phyloP scores from a whole-genome alignment of 345 rosid species.

The Melastoma malabathricum region DNA sequence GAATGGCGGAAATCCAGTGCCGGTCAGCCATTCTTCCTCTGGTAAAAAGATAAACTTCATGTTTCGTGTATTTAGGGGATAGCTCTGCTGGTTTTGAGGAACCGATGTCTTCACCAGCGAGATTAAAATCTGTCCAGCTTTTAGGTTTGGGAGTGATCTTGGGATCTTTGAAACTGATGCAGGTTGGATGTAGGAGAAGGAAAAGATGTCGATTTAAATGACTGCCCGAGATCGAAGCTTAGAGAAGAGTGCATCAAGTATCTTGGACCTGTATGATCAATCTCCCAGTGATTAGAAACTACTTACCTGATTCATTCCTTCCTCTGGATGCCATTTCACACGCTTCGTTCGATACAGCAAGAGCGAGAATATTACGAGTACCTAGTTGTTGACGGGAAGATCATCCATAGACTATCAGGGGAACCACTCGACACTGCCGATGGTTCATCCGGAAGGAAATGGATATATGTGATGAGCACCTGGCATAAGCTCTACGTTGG shows the following conservation, averaged over 20 bases:
- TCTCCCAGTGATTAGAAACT: background rate
- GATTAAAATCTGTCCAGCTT: background rate
- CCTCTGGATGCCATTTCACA: slow-evolving; percentile 1
- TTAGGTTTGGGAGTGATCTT: background rate
- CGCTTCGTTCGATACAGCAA: slow-evolving; percentile 12
- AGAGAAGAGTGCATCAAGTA: slow-evolving; percentile 23
- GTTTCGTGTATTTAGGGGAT: background rate
- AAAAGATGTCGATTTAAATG: slow-evolving; percentile 17
- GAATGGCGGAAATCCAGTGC: slow-evolving; percentile 18
- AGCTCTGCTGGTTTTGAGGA: background rate
- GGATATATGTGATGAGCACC: slow-evolving; percentile 27
- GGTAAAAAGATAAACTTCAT: slow-evolving; percentile 8
- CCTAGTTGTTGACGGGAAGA: slow-evolving; percentile 9
- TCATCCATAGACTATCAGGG: slow-evolving; percentile 18
- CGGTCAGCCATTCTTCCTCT: slow-evolving; percentile 28
- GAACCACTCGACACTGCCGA: slow-evolving; percentile 15
- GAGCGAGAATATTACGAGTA: slow-evolving; percentile 22
- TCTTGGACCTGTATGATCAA: slow-evolving; percentile 27
- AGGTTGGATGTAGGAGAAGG: slow-evolving; percentile 35
- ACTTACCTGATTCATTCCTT: background rate
- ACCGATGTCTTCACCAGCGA: too few species aligned
- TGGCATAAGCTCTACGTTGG: slow-evolving; percentile 22
- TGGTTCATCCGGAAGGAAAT: slow-evolving; percentile 14
- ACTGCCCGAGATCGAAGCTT: slow-evolving; percentile 25
- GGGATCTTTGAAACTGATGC: background rate